Evolutionary conservation across 208 protist genomes (phyloP), one percentile per base, ranked within the genome.

Genomic region (Trypanosoma caninum): DNA sequence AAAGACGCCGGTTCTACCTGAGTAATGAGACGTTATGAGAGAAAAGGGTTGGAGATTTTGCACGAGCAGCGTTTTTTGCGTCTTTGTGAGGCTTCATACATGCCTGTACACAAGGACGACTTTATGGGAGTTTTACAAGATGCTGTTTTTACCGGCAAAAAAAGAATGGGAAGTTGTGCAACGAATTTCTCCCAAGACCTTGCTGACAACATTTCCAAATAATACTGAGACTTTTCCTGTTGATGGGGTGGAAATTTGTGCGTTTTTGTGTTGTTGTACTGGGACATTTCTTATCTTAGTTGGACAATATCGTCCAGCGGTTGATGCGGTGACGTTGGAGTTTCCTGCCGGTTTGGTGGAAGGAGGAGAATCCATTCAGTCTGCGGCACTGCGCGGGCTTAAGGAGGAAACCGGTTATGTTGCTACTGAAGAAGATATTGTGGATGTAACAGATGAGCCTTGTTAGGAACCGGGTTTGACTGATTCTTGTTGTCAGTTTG

Each of bases 271-370:
- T 33, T 59, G 66, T 46, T 52, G n/a, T 6, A 38, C 51, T 1
- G 52, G 74, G 27, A 61, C 46, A 25, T 88, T 76, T 53, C 45
- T 93, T 28, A 75, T 95, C 55, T 63, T 95, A 3, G 81, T 95
- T 47, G 72, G 72, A 18, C 89, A 95, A 48, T 95, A 91, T 70
- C 78, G 89, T 22, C 84, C 85, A 7, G 83, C 89, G 2, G 20
- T 95, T 18, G 83, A 89, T 70, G 64, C 70, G 7, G 31, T 89
- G 3, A 69, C 67, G 10, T 34, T 92, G 14, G 86, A 95, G 44
- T 93, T 95, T 73, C 89, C 89, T 14, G 82, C 86, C 14, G 89
- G 89, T 2, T 72, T 95, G 46, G 65, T 95, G 16, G 84, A 95
- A 37, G 64, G 47, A 1, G 68, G 61, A 11, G 89, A 95, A 67